Base-by-base conservation (phyloP, 2,329 filamentous ascomycete genomes). In the Fusarium devonianum region DNA sequence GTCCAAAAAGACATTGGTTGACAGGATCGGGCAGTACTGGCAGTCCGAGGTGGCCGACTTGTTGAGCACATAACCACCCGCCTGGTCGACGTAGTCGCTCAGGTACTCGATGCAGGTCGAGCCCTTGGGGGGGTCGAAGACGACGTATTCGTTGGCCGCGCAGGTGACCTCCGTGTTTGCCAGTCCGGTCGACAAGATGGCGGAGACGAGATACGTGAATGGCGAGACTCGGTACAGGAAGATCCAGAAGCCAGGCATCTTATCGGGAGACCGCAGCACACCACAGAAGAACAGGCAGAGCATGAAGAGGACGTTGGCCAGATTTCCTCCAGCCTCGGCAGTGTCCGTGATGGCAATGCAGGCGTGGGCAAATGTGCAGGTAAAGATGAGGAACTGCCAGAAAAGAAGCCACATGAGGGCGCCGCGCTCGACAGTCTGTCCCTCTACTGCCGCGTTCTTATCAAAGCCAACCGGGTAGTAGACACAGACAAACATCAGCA, bases 381-480 rank as follows among this genome's bases (percentile, higher is more conserved):
- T 80, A 69, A 87, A 89, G 45, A 90, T 68, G 47, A 89, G 76
- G 75, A 90, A 90, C 40, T 78, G 73, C 71, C 81, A 79, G 46
- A 87, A 73, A 59, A 88, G 79, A 5, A 90, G 76, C 72, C 87
- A 86, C 74, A 89, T 82, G n/a, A 88, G 78, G 3, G 75, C 83
- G 7, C 85, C 83, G 6, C 86, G 82, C 49, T 85, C 78, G 17
- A 73, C 44, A 2, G 47, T 56, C 40, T 64, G 47, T 0, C 45
- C 60, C 4, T 58, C 58, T 0, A 21, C 50, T 3, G 44, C 33
- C 1, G 89, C 88, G 67, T 93, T 92, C 49, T 76, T 73, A 67
- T 90, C 83, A 12, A 94, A 80, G 1, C 89, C 90, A 37, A 95
- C 83, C 0, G 90, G 90, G 68, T 92, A 96, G 78, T 96, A 96